Evolutionary conservation across 768 basidiomycete genomes (phyloP), one percentile per base, ranked within the genome.

Genomic region (Lentinula sp.): DNA sequence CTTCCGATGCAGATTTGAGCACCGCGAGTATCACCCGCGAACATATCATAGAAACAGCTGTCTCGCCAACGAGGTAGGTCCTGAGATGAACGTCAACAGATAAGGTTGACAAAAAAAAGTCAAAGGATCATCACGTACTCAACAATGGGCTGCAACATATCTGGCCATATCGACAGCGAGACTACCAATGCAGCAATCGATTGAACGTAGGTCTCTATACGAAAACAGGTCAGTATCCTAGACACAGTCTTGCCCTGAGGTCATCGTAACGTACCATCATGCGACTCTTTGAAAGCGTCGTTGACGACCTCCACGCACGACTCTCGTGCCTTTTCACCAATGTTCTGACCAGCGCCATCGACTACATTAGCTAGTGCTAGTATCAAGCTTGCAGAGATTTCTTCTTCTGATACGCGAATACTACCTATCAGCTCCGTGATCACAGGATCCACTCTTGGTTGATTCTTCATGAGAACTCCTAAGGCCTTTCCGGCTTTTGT

Each of bases 371-470:
- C 87, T 46, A 98, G 76, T 1, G 93, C 91, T 48, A 84, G 73
- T 9, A 91, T 79, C 64, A 94, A 81, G 63, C 91, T 93, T 9
- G 84, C 84, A 0, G 89, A 84, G 53, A 96, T 84, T 35, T 80
- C 80, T 49, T 89, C 89, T 57, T 89, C 89, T 35, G 75, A 81
- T 32, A 76, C 70, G 64, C 78, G 78, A 15, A 83, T 82, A 52
- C 84, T 82, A 4, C 81, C 73, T 16, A 92, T 74, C 55, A 99
- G 78, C 70, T 98, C 96, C 3, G 91, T 93, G 54, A 98, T 80
- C n/a, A 98, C 87, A 0, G 95, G 95, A 69, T 98, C 96, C 35
- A 93, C 92, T 57, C 94, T 80, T 5, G 93, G 87, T 70, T 95
- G 92, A 68, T 88, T 88, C 67, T 83, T 84, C 94, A 98, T 97